Evolutionary conservation across 2,329 filamentous ascomycete genomes (phyloP).

Genomic region (Xylariaceae sp.): DNA sequence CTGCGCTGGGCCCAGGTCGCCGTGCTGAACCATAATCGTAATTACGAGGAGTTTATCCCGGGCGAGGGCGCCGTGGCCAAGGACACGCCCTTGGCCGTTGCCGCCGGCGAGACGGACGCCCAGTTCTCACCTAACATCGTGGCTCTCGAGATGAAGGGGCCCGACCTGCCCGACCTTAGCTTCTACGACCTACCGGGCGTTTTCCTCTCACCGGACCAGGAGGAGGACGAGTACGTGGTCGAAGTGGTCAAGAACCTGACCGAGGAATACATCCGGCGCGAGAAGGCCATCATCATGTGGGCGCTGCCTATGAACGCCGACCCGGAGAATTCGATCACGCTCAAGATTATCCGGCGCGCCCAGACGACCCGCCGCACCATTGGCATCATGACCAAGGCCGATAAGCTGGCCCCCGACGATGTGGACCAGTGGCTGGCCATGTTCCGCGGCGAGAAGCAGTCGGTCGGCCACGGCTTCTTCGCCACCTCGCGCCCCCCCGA

Average conservation of each 20-base stretch:
- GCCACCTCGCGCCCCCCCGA: slow-evolving; percentile 61
- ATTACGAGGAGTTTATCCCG: slow-evolving; percentile 47
- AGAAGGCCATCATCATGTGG: slow-evolving; percentile 68
- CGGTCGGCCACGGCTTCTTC: slow-evolving; percentile 68
- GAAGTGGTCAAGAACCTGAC: slow-evolving; percentile 65
- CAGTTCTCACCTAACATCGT: slow-evolving; percentile 81
- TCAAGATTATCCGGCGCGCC: slow-evolving; percentile 52
- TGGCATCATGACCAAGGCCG: slow-evolving; percentile 80
- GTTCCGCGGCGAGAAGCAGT: slow-evolving; percentile 53
- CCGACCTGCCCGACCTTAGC: slow-evolving; percentile 62
- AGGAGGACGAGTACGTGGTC: slow-evolving; percentile 60
- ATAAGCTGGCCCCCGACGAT: slow-evolving; percentile 51
- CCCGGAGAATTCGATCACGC: slow-evolving; percentile 65
- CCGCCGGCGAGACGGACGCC: slow-evolving; percentile 40
- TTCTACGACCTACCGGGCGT: slow-evolving; percentile 85
- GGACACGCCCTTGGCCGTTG: slow-evolving; percentile 25
- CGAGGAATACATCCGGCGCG: slow-evolving; percentile 58
- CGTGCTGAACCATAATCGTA: slow-evolving; percentile 58
- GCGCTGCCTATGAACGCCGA: slow-evolving; percentile 73
- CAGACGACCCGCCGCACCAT: slow-evolving; percentile 53
- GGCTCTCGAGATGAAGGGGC: slow-evolving; percentile 65
- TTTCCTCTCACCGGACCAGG: slow-evolving; percentile 60
- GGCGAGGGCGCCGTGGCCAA: slow-evolving; percentile 33
- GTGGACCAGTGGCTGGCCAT: slow-evolving; percentile 54
- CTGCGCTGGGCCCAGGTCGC: slow-evolving; percentile 72